Conservation (phyloP, 768 basidiomycete genomes). For the Floccularia luteovirens region DNA sequence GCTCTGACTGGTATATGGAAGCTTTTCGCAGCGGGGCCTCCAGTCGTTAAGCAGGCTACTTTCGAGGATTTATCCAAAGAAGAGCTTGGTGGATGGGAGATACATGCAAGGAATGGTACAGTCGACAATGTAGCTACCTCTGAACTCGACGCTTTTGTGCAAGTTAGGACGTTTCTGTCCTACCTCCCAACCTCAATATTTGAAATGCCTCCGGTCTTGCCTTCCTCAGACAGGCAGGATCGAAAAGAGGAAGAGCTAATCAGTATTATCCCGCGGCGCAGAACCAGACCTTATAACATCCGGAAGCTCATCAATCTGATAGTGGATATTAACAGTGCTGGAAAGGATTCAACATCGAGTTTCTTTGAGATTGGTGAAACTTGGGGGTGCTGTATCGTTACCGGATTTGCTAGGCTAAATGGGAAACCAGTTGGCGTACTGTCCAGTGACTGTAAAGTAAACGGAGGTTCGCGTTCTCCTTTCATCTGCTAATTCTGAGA, state of each 20-base stretch:
- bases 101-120: slow-evolving; percentile 27
- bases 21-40: slow-evolving; percentile 25
- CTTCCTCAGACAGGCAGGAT: slow-evolving; percentile 14
- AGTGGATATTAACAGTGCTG: slow-evolving; percentile 19
- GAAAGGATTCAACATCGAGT: slow-evolving; percentile 8
- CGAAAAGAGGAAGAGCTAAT: slow-evolving; percentile 26
- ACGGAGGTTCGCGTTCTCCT: slow-evolving; percentile 20
- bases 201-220: slow-evolving; percentile 18
- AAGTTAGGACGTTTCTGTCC: slow-evolving; percentile 26
- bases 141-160: slow-evolving; percentile 25
- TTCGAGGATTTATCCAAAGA: slow-evolving; percentile 27
- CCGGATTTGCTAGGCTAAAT: slow-evolving; percentile 28
- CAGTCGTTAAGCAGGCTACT: slow-evolving; percentile 27
- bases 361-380: slow-evolving; percentile 30
- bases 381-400: slow-evolving; percentile 29
- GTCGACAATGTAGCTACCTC: slow-evolving; percentile 28
- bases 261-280: slow-evolving; percentile 26
- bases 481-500: neutral
- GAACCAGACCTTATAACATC: slow-evolving; percentile 26
- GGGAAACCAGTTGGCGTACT: slow-evolving; percentile 27
- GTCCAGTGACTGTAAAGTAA: slow-evolving; percentile 28
- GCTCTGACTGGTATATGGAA: too few species aligned
- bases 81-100: slow-evolving; percentile 26
- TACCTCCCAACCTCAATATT: slow-evolving; percentile 34
- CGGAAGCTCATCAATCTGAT: slow-evolving; percentile 24